phyloP scores from a whole-genome alignment of 1,139 yeast species.

The Sugiyamaella grinbergsii region DNA sequence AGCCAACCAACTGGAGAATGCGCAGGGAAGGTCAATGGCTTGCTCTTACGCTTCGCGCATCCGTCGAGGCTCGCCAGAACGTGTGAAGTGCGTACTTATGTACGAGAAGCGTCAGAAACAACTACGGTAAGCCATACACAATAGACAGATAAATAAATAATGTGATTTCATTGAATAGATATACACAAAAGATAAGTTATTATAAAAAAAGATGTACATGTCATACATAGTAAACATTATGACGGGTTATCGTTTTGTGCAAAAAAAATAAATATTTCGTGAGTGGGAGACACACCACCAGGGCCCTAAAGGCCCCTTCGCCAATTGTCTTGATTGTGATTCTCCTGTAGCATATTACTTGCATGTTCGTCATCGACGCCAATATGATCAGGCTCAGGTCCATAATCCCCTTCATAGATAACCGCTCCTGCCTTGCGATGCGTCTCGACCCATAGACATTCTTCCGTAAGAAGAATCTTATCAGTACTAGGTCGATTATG shows the following conservation, averaged over 20 bases:
- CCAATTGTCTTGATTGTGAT: constrained; percentile 15
- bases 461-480: constrained; percentile 65
- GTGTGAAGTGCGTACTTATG: too few species aligned
- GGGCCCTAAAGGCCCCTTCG: constrained; percentile 15
- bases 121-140: too few species aligned
- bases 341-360: constrained; percentile 8
- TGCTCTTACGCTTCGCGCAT: too few species aligned
- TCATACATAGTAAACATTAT: neutral
- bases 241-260: neutral
- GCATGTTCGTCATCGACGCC: constrained; percentile 17
- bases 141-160: neutral
- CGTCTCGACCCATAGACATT: constrained; percentile 75
- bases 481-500: constrained; percentile 75
- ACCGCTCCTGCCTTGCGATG: constrained; percentile 93
- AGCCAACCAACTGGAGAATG: too few species aligned
- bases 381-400: constrained; percentile 59
- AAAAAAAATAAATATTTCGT: constrained; percentile 3
- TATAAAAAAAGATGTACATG: neutral
- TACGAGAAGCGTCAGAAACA: too few species aligned
- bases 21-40: too few species aligned
- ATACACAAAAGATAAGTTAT: too few species aligned
- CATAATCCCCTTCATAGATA: constrained; percentile 94
- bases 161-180: neutral
- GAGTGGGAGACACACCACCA: neutral
- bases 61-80: too few species aligned